phyloP scores from a whole-genome alignment of 345 rosid species.

The Toxicodendron radicans region DNA sequence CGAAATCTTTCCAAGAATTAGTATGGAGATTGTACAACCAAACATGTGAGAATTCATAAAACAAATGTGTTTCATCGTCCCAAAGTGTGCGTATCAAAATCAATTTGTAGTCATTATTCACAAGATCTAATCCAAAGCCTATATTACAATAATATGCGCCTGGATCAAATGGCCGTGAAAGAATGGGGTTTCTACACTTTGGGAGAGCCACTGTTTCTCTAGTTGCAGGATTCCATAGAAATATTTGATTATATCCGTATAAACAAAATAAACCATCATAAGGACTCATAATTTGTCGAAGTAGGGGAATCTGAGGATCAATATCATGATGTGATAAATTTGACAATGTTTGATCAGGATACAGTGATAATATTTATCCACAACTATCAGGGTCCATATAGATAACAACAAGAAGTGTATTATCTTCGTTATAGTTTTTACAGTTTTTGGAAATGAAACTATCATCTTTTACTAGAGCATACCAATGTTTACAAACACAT shows the following conservation, averaged over 20 bases:
- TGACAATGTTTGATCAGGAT: background rate
- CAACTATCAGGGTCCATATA: too few species aligned
- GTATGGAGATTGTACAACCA: background rate
- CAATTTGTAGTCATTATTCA: background rate
- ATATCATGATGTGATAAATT: background rate
- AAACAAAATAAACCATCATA: conserved; percentile 4
- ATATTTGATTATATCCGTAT: background rate
- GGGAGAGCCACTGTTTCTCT: background rate
- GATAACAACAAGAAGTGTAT: background rate
- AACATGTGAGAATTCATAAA: background rate
- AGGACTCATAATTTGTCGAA: background rate
- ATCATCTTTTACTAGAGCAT: too few species aligned
- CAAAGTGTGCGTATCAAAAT: background rate
- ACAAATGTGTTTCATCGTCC: background rate
- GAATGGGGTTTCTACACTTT: too few species aligned
- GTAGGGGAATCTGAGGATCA: background rate
- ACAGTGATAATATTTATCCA: background rate
- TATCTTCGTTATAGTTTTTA: background rate
- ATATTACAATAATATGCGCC: background rate
- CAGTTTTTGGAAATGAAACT: background rate
- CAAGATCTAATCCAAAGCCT: background rate
- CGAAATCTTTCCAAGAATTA: too few species aligned
- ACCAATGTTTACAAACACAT: background rate
- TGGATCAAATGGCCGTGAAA: too few species aligned
- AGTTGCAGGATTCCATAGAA: background rate